Evolutionary conservation across 2,329 filamentous ascomycete species (phyloP).

Genomic region (Aspergillus sp.): DNA sequence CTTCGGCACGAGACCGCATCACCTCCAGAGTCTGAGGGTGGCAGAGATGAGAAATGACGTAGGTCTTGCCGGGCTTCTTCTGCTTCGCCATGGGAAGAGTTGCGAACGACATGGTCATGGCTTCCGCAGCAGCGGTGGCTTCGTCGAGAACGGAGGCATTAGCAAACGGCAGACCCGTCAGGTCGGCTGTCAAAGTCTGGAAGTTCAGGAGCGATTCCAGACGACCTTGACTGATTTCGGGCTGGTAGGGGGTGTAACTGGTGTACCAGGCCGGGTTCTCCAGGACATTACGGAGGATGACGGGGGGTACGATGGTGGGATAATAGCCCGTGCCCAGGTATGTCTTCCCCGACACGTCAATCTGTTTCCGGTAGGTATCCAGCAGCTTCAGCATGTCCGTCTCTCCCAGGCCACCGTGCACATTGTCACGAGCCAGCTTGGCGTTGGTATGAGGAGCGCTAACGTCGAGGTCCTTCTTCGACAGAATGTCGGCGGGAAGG

Average conservation of each 20-base stretch:
- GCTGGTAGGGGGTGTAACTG: constrained; percentile 95
- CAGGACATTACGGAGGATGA: constrained; percentile 89
- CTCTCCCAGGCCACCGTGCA: constrained; percentile 48
- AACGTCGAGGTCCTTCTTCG: constrained; percentile 62
- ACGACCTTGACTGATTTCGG: constrained; percentile 93
- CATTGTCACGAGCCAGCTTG: constrained; percentile 40
- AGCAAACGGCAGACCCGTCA: constrained; percentile 82
- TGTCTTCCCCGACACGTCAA: constrained; percentile 59
- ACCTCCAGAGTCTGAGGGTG: constrained; percentile 86
- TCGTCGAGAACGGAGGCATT: constrained; percentile 92
- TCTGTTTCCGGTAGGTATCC: constrained; percentile 51
- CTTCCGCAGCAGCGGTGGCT: constrained; percentile 87
- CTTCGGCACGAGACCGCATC: constrained; percentile 78
- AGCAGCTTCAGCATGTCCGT: constrained; percentile 43
- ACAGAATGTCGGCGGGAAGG: constrained; percentile 75
- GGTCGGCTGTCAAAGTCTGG: constrained; percentile 86
- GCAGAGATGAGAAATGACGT: constrained; percentile 76
- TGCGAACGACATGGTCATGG: constrained; percentile 89
- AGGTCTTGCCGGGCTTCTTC: constrained; percentile 75
- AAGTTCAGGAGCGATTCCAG: constrained; percentile 92
- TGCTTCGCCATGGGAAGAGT: constrained; percentile 68
- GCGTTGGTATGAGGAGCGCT: constrained; percentile 45
- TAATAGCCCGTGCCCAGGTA: constrained; percentile 90
- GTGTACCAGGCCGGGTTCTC: constrained; percentile 98
- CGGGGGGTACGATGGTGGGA: constrained; percentile 78